Percentiles rank a stretch among this genome's conserved stretches.
These are phyloP conservation scores for Huiozyma naganishii DNA, from an alignment of 805 yeast genomes.

Conservation along the genomic window DNA sequence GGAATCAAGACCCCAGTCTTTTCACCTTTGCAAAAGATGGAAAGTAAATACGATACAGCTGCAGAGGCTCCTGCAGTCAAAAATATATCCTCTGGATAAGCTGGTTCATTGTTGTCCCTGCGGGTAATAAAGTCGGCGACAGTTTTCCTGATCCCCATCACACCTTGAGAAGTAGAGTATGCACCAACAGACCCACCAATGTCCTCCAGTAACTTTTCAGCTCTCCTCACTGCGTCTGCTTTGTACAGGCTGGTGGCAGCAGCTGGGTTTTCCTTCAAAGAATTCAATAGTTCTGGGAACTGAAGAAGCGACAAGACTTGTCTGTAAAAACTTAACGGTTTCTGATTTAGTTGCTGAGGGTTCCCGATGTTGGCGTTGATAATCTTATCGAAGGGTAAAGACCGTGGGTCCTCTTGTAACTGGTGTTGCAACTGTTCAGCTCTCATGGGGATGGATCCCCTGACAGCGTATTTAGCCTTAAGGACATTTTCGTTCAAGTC, in stretches of 20 bases:
- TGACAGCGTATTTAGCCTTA: conserved; percentile 88
- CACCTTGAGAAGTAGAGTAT: conserved; percentile 90
- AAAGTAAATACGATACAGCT: conserved; percentile 74
- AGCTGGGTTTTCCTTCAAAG: conserved; percentile 11
- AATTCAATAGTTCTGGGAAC: conserved; percentile 57
- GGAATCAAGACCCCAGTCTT: conserved; percentile 81
- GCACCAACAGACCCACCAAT: conserved; percentile 83
- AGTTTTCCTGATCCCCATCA: conserved; percentile 53
- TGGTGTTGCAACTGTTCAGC: conserved; percentile 72
- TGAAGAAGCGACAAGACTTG: conserved; percentile 81
- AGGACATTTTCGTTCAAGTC: conserved; percentile 68
- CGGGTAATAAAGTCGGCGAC: conserved; percentile 70
- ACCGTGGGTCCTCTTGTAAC: conserved; percentile 42
- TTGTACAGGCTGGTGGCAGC: conserved; percentile 31
- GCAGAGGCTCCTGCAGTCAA: conserved; percentile 92
- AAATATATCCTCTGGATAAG: conserved; percentile 64
- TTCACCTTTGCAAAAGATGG: conserved; percentile 55
- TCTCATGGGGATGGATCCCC: conserved; percentile 87
- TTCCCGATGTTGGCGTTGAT: conserved; percentile 93
- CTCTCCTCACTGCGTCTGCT: conserved; percentile 64
- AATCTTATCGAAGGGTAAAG: conserved; percentile 66
- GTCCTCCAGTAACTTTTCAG: conserved; percentile 44
- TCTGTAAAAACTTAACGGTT: conserved; percentile 90
- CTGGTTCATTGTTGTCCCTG: conserved; percentile 67
- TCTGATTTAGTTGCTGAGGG: conserved; percentile 93